phyloP scores from a whole-genome alignment of 2,329 filamentous ascomycete genomes.

The Verticillium isaacii region DNA sequence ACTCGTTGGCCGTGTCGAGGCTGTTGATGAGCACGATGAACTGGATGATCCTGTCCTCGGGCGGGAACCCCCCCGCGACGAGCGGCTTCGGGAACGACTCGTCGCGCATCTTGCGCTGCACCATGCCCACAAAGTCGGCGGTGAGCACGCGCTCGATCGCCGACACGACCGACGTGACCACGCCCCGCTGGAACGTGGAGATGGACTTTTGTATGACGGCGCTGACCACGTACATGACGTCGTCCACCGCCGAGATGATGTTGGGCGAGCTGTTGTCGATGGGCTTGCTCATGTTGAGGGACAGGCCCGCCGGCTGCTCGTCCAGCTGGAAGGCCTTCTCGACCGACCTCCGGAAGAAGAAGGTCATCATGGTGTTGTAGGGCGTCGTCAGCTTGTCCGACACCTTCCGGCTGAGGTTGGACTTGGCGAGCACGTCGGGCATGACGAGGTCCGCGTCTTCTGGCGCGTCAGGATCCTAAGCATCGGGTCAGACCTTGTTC shows the following conservation, averaged over 20 bases:
- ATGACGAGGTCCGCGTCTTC: constrained; percentile 56
- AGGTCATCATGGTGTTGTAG: constrained; percentile 89
- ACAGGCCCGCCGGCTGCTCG: constrained; percentile 76
- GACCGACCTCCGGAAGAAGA: constrained; percentile 93
- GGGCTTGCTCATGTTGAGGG: constrained; percentile 66
- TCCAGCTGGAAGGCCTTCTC: constrained; percentile 98
- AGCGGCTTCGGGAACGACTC: constrained; percentile 83
- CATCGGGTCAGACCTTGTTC: too few relatives aligned
- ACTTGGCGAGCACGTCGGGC: constrained; percentile 72
- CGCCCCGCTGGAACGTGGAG: constrained; percentile 75
- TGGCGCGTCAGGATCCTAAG: constrained; percentile 44
- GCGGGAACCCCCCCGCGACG: constrained; percentile 75
- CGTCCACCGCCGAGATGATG: constrained; percentile 93
- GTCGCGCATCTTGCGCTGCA: constrained; percentile 95
- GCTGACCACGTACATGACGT: constrained; percentile 99
- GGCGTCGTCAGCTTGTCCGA: constrained; percentile 68
- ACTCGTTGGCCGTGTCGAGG: constrained; percentile 86
- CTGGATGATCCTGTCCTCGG: constrained; percentile 80
- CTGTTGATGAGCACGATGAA: constrained; percentile 96
- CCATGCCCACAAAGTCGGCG: constrained; percentile 92
- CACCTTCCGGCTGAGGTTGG: constrained; percentile 76
- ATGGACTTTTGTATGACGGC: constrained; percentile 83
- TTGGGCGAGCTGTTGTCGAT: constrained; percentile 78
- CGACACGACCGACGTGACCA: constrained; percentile 74
- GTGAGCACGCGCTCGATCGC: constrained; percentile 75